phyloP scores from a whole-genome alignment of 202 grass and related monocot species.

The Panicum hallii region DNA sequence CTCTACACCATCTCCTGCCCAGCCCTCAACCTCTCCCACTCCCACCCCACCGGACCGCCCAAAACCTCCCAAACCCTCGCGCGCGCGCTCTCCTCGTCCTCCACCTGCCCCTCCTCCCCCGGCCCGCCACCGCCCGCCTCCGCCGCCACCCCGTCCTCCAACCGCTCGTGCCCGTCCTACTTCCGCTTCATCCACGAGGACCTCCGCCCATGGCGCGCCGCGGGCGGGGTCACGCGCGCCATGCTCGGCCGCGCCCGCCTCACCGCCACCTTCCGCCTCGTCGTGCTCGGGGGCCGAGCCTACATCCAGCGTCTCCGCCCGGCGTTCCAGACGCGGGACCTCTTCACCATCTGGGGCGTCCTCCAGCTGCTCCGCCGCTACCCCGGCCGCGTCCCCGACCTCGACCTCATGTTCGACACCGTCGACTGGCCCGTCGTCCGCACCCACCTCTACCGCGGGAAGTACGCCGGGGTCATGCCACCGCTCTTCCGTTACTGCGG shows the following conservation, averaged over 20 bases:
- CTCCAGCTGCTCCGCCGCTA: constrained; percentile 85
- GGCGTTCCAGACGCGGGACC: constrained; percentile 83
- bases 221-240: constrained; percentile 68
- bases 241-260: constrained; percentile 61
- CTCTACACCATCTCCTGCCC: constrained; percentile 46
- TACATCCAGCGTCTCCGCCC: constrained; percentile 64
- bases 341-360: constrained; percentile 88
- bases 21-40: constrained; percentile 42
- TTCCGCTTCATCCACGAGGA: constrained; percentile 96
- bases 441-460: constrained; percentile 50
- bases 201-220: constrained; percentile 73
- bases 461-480: constrained; percentile 44
- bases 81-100: constrained; percentile 42
- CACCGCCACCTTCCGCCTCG: constrained; percentile 73
- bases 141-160: background rate
- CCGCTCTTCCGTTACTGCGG: constrained; percentile 83
- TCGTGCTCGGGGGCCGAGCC: constrained; percentile 54
- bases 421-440: constrained; percentile 74
- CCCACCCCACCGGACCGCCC: constrained; percentile 6
- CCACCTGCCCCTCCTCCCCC: constrained; percentile 21
- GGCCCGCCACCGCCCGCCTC: background rate
- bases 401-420: constrained; percentile 94
- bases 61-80: constrained; percentile 39
- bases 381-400: constrained; percentile 72
- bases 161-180: constrained; percentile 71